phyloP scores from a whole-genome alignment of 805 yeast genomes.

The Saturnispora silvae region DNA sequence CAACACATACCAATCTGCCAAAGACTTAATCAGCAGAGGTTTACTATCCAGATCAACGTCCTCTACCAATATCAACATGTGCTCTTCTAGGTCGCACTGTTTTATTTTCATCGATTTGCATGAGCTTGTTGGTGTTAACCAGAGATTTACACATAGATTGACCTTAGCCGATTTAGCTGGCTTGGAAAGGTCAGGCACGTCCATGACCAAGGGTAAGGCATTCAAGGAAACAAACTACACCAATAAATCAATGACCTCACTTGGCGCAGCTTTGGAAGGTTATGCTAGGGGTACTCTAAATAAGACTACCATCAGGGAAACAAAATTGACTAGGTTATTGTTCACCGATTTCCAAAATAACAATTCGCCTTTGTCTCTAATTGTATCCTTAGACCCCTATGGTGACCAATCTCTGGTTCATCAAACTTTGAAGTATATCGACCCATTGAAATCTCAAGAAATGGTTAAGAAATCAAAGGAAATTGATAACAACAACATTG shows the following conservation, averaged over 20 bases:
- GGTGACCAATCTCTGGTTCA: slow-evolving; percentile 27
- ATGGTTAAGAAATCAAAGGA: slow-evolving; percentile 15
- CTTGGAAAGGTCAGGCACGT: slow-evolving; percentile 37
- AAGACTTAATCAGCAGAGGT: slow-evolving; percentile 29
- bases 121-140: slow-evolving; percentile 14
- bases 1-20: slow-evolving; percentile 28
- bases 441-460: slow-evolving; percentile 22
- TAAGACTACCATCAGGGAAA: slow-evolving; percentile 35
- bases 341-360: slow-evolving; percentile 33
- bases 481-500: not conserved
- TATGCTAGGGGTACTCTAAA: slow-evolving; percentile 30
- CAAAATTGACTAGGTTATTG: slow-evolving; percentile 38
- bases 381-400: slow-evolving; percentile 31
- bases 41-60: slow-evolving; percentile 29
- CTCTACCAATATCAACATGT: slow-evolving; percentile 33
- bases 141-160: slow-evolving; percentile 27
- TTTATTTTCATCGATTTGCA: slow-evolving; percentile 29
- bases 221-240: slow-evolving; percentile 39
- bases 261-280: slow-evolving; percentile 38
- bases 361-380: slow-evolving; percentile 24
- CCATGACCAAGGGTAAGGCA: slow-evolving; percentile 35
- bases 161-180: slow-evolving; percentile 44
- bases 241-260: slow-evolving; percentile 37
- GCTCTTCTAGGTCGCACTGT: slow-evolving; percentile 44
- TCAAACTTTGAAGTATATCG: slow-evolving; percentile 24